Evolutionary conservation across 2,329 filamentous ascomycete genomes (phyloP), one percentile per base, ranked within the genome.

Genomic region (Clonostachys solani): DNA sequence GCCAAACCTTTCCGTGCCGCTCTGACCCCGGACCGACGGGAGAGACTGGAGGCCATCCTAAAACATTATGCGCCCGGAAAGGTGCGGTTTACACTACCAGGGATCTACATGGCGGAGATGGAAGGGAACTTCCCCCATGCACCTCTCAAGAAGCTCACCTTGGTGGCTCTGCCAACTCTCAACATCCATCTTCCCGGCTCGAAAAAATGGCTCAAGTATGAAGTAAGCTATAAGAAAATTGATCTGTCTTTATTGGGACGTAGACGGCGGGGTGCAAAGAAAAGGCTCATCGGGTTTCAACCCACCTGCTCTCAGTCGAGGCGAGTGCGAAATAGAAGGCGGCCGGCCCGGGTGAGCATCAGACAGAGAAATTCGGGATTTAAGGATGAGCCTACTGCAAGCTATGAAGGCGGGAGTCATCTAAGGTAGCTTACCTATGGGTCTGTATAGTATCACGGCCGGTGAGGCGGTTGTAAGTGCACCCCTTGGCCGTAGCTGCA

Each of bases 131-230:
- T 33, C 36, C 23, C 40, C 12, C 36, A 29, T 17, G 23, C 23
- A 29, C 17, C 37, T 47, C 15, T 23, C 16, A 47, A 47, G 29
- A 54, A 61, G 17, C 53, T 68, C 55, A 70, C 67, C 38, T 57
- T 83, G 47, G 51, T 83, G 12, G 77, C 75, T 19, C 64, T 83
- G 49, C 78, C 79, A 4, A 78, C 75, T 18, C 57, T 83, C 40
- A 73, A 71, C 0, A 58, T 80, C 5, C 60, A 68, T 3, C 49
- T 78, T 8, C 75, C 75, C 0, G 67, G 70, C 0, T 49, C 78
- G 18, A 67, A 74, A 40, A 54, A 72, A 29, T 78, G 73, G 74
- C 55, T 81, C 8, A 57, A 64, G 44, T 80, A 71, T 47, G 71
- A 80, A 50, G 61, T 73, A 4, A 62, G 75, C 45, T 82, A 79